These are phyloP conservation scores for Gymnopilus dilepis DNA, from an alignment of 768 basidiomycete species.

Conservation along the genomic window DNA sequence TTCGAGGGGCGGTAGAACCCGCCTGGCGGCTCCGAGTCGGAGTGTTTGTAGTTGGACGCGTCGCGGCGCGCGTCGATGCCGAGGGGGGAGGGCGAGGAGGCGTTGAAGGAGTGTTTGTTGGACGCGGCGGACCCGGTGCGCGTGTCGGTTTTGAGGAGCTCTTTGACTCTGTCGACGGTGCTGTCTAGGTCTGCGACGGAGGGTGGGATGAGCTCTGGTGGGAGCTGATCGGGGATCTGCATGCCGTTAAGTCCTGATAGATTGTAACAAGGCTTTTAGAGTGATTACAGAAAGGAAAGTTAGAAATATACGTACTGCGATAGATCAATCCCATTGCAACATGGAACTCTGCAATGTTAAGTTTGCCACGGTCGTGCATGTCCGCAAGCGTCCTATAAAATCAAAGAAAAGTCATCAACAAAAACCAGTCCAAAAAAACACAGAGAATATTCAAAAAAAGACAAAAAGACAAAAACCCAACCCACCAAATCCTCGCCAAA, in stretches of 20 bases:
- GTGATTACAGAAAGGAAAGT: background rate
- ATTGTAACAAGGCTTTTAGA: slow-evolving; percentile 11
- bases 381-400: slow-evolving; percentile 85
- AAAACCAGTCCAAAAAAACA: background rate
- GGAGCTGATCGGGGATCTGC: slow-evolving; percentile 85
- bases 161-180: slow-evolving; percentile 89
- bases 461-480: slow-evolving; percentile 16
- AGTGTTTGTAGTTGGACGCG: slow-evolving; percentile 92
- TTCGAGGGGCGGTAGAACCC: slow-evolving; percentile 80
- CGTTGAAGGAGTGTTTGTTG: slow-evolving; percentile 75
- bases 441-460: background rate
- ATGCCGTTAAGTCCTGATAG: slow-evolving; percentile 86
- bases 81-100: slow-evolving; percentile 48
- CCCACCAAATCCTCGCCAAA: slow-evolving; percentile 91
- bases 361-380: slow-evolving; percentile 90
- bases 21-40: slow-evolving; percentile 59
- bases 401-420: background rate
- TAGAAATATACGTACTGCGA: slow-evolving; percentile 68
- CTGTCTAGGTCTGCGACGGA: slow-evolving; percentile 88
- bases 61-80: slow-evolving; percentile 73
- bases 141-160: slow-evolving; percentile 85
- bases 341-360: slow-evolving; percentile 96
- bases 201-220: slow-evolving; percentile 88
- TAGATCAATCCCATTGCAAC: slow-evolving; percentile 99
- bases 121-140: slow-evolving; percentile 65